Base-by-base conservation (phyloP, 768 basidiomycete genomes). In the Brasilioporus rufonigricans region DNA sequence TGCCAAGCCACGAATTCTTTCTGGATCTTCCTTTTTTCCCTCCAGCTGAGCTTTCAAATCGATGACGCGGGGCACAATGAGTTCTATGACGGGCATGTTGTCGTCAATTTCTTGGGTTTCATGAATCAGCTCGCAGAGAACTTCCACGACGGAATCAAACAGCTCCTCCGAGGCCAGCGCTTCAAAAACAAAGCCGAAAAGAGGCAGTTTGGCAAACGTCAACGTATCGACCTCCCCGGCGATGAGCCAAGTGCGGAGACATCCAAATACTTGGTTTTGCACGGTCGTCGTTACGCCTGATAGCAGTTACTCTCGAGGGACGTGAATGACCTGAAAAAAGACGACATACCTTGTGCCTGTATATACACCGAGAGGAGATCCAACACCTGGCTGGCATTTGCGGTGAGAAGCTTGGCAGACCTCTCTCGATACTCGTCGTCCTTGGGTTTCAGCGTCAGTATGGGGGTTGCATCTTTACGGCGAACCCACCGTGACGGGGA, bases 71-170 rank as follows among this genome's bases (percentile, higher is more conserved):
- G 93, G 93, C 1, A 98, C 86, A 53, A 99, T 86, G 56, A 86
- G 77, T 65, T 97, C 81, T 62, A 98, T 94, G 60, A 90, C 84
- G 21, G 82, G 72, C 84, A 95, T 91, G 66, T 93, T 94, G 29
- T 98, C 96, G 56, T 96, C 89, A 29, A 97, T 81, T 71, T 99
- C 97, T 72, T 98, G 95, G 0, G 97, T 98, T 71, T 99, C 97
- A 71, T 98, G 97, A 50, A 98, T 93, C 63, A 98, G 74, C 68
- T 97, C 93, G 70, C 92, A 95, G 55, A 98, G 79, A 33, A 91
- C 87, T 56, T 97, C 90, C 36, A 95, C 92, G 2, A 93, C 95
- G 8, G 87, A 71, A 63, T 99, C 97, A 67, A 98, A 98, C n/a
- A 98, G 79, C 41, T 85, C 82, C 18, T 95, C 91, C 4, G 86